These are phyloP conservation scores for Microbotryum saponariae DNA, from an alignment of 1,284 basidiomycete species.

Conservation along the genomic window DNA sequence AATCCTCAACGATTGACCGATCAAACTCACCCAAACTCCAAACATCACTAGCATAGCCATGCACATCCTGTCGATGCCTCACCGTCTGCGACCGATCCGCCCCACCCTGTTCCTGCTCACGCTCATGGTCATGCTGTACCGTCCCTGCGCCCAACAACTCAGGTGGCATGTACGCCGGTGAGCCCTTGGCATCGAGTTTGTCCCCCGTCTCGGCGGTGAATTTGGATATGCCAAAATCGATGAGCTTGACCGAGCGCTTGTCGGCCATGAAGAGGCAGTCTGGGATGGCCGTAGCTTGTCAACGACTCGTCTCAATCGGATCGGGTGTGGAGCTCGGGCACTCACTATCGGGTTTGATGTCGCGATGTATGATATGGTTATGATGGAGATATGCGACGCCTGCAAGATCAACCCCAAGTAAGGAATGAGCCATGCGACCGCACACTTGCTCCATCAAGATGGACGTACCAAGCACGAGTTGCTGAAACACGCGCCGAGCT, in stretches of 20 bases:
- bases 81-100: too few relatives aligned
- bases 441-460: not conserved
- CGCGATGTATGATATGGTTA: conserved; percentile 45
- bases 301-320: conserved; percentile 40
- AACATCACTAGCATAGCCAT: conserved; percentile 49
- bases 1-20: too few relatives aligned
- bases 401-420: not conserved
- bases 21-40: conserved; percentile 47
- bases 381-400: conserved; percentile 47
- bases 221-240: conserved; percentile 52
- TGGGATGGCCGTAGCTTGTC: conserved; percentile 39
- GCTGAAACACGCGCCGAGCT: conserved; percentile 47
- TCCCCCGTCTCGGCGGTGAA: conserved; percentile 47
- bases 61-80: conserved; percentile 35
- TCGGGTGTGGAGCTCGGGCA: not conserved
- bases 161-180: conserved; percentile 52
- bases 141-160: conserved; percentile 39
- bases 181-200: conserved; percentile 46
- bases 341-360: conserved; percentile 43
- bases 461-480: conserved; percentile 47
- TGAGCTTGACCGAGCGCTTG: conserved; percentile 46
- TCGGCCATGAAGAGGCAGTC: conserved; percentile 50
- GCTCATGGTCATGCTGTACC: not conserved
- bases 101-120: not conserved
- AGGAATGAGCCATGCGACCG: not conserved